Evolutionary conservation across 305 asterid genomes (phyloP).

Genomic region (Fraxinus angustifolia): DNA sequence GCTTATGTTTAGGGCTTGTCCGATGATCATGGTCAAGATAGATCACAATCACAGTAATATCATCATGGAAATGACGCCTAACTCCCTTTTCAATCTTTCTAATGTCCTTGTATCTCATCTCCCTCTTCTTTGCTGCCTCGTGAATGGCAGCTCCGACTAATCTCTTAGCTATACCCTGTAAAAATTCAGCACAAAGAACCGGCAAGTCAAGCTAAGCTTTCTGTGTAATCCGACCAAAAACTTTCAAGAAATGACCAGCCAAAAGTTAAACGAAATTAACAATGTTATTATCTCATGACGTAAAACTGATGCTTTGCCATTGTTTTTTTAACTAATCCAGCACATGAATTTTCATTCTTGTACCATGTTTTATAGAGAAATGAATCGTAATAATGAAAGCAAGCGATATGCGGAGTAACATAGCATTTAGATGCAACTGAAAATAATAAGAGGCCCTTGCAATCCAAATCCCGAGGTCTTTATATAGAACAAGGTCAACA

Average conservation of each 20-base stretch:
- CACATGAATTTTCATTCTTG: neutral
- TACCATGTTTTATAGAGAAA: neutral
- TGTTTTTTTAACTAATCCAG: neutral
- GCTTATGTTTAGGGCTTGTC: conserved; percentile 28
- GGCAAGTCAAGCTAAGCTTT: neutral
- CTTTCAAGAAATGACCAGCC: neutral
- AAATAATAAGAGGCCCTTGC: neutral
- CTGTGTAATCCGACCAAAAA: neutral
- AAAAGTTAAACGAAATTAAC: neutral
- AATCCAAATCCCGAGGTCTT: neutral
- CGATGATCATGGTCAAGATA: conserved; percentile 63
- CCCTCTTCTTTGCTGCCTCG: conserved; percentile 91
- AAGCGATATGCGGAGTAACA: neutral
- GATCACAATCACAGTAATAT: conserved; percentile 76
- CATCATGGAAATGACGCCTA: conserved; percentile 91
- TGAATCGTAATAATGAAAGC: neutral
- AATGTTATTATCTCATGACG: neutral
- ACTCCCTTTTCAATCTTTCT: conserved; percentile 77
- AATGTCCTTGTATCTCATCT: conserved; percentile 69
- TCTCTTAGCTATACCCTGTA: conserved; percentile 94
- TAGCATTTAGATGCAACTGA: neutral
- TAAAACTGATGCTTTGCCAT: neutral
- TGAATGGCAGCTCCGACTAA: conserved; percentile 72
- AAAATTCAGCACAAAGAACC: neutral
- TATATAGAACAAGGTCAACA: neutral